Evolutionary conservation across 2,329 filamentous ascomycete species (phyloP), one percentile per base, ranked within the genome.

Genomic region (Chaetomium globosum): DNA sequence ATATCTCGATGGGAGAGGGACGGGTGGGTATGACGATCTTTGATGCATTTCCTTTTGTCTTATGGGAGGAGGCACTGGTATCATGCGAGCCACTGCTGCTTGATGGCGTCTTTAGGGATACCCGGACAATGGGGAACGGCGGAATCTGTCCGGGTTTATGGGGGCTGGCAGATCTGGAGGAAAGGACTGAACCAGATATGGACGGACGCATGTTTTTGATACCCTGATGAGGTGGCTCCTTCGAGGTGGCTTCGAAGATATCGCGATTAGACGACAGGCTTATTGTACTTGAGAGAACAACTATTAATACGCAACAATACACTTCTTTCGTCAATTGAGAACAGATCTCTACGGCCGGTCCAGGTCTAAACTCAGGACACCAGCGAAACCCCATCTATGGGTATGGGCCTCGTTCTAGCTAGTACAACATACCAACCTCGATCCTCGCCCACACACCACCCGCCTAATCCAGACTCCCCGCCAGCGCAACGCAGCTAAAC

Each of bases 401-500:
- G 16, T n/a, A 43, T n/a, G 39, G 39, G 39, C 39, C 39, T 43
- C 7, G 39, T n/a, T 43, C 16, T 43, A n/a, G n/a, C 26, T 26
- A 26, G 26, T 43, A 43, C 39, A 43, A 43, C 39, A 48, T 48
- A 8, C 46, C 46, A 21, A 1, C 23, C 46, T 23, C n/a, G n/a
- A 43, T 43, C 39, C 6, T 5, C 4, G 21, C 46, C 7, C 46
- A 9, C 46, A 48, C 19, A 21, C n/a, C 21, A 5, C 19, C 3
- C 53, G 4, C 8, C 30, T 74, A 85, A 67, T 85, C 83, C 66
- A 84, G 62, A 51, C 81, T 77, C 6, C 80, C 80, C 8, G 83
- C 84, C 66, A 87, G 70, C 61, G 83, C 83, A 43, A 87, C 82
- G 62, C 83, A 85, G 66, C 83, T 86, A 71, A 87, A 87, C 64